Evolutionary conservation across 2,329 filamentous ascomycete species (phyloP), one percentile per base, ranked within the genome.

Genomic region (Fusarium mangiferae): DNA sequence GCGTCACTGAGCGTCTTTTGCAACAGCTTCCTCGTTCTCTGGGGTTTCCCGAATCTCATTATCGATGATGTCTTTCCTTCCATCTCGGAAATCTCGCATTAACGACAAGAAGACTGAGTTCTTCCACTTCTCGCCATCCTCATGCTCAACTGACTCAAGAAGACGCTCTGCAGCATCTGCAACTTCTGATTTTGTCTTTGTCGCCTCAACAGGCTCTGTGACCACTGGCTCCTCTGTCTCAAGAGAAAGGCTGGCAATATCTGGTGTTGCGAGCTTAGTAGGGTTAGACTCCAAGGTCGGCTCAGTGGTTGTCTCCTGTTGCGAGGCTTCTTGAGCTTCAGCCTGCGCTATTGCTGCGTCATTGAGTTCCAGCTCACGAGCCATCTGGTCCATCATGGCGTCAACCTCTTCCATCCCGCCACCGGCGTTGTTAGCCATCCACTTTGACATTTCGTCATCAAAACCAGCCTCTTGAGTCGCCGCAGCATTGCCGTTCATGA

Each of bases 61-160:
- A 48, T 84, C 81, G 18, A 85, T 74, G 54, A 86, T 84, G 26
- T 85, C 84, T 70, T 86, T 86, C 28, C 77, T 81, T 4, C 84
- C 84, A 54, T 86, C 84, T 14, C 83, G 80, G 51, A 86, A 85
- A 62, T 86, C 84, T 24, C 83, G 82, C 84, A 86, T 86, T 8
- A 86, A 79, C 1, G 82, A 82, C 13, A 86, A 77, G 46, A 86
- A 86, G n/a, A 81, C 78, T 0, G 84, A 86, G 49, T 86, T 84
- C 70, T 84, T 84, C 84, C 84, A 86, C 71, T 86, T 86, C 14
- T 85, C 84, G 46, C 84, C 83, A 49, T 80, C 78, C 68, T 86
- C 84, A 59, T 86, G 84, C 71, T 84, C 79, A 30, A 86, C 84
- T 6, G 82, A 82, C 52, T 85, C 82, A 41, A 86, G 79, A 3